Conservation (phyloP, 139 green algal species). For the Ostreobium quekettii region DNA sequence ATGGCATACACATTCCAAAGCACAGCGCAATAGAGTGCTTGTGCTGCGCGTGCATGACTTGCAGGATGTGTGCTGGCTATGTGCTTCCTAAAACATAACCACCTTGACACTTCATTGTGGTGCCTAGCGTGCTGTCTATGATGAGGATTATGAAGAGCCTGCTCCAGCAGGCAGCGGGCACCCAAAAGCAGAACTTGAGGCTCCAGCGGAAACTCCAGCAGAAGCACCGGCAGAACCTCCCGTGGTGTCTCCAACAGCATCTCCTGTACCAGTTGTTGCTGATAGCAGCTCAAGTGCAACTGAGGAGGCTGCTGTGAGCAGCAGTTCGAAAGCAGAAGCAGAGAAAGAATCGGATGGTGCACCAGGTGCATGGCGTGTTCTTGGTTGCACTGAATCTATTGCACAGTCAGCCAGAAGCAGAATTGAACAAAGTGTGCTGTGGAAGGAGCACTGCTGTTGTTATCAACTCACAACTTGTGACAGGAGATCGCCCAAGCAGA, state of each 20-base stretch:
- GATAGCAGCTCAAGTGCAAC: background rate
- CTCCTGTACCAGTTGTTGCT: background rate
- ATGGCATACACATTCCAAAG: background rate
- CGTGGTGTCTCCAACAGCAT: background rate
- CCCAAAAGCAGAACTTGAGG: constrained; percentile 6
- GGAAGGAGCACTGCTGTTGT: too few species aligned
- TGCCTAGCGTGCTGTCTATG: background rate
- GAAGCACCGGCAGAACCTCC: background rate
- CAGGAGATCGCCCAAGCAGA: too few species aligned
- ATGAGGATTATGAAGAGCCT: too few species aligned
- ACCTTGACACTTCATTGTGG: background rate
- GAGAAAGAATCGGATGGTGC: background rate
- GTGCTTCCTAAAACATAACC: too few species aligned
- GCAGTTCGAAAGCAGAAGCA: background rate
- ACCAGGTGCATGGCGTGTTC: background rate
- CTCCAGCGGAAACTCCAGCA: background rate
- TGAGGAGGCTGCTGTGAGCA: background rate
- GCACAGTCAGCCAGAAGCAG: too few species aligned
- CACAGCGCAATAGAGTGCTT: background rate
- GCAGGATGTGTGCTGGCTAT: constrained; percentile 1
- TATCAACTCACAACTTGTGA: too few species aligned
- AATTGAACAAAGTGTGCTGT: too few species aligned
- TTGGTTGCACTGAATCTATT: background rate
- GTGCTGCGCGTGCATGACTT: background rate
- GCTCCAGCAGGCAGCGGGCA: background rate